These are phyloP conservation scores for Pythium oligandrum DNA, from an alignment of 352 stramenopile species.

Conservation along the genomic window DNA sequence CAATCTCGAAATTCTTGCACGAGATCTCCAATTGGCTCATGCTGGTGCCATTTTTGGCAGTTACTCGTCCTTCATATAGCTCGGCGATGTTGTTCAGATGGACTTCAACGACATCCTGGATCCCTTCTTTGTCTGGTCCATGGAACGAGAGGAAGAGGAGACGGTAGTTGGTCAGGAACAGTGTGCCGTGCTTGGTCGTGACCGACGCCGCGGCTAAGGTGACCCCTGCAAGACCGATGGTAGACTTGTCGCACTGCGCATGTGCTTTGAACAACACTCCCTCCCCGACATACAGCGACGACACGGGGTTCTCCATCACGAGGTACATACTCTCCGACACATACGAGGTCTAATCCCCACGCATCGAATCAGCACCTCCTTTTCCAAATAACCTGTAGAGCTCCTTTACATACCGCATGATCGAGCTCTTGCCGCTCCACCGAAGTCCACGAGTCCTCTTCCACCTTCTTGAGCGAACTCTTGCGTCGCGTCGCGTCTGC, in stretches of 20 bases:
- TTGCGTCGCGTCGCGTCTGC: slow-evolving; percentile 9
- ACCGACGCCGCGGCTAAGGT: slow-evolving; percentile 9
- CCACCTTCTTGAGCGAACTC: slow-evolving; percentile 26
- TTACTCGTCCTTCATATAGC: slow-evolving; percentile 49
- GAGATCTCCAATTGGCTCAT: slow-evolving; percentile 76
- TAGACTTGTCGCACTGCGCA: slow-evolving; percentile 59
- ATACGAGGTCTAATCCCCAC: slow-evolving; percentile 50
- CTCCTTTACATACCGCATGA: slow-evolving; percentile 41
- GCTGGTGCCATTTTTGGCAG: slow-evolving; percentile 28
- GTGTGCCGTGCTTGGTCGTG: slow-evolving; percentile 44
- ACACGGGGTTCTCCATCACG: slow-evolving; percentile 61
- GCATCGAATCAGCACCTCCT: background rate
- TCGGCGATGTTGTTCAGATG: slow-evolving; percentile 75
- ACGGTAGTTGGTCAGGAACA: slow-evolving; percentile 72
- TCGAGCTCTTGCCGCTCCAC: slow-evolving; percentile 78
- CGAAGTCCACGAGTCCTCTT: slow-evolving; percentile 85
- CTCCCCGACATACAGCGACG: slow-evolving; percentile 53
- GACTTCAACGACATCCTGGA: slow-evolving; percentile 54
- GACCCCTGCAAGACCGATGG: slow-evolving; percentile 30
- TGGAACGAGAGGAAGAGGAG: slow-evolving; percentile 75
- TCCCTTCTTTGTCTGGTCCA: slow-evolving; percentile 22
- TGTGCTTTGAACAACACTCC: slow-evolving; percentile 70
- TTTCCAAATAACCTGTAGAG: background rate
- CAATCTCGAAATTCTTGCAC: slow-evolving; percentile 84
- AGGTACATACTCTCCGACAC: slow-evolving; percentile 81